Evolutionary conservation across 805 yeast species (phyloP).

Genomic region (Candida nanaspora): DNA sequence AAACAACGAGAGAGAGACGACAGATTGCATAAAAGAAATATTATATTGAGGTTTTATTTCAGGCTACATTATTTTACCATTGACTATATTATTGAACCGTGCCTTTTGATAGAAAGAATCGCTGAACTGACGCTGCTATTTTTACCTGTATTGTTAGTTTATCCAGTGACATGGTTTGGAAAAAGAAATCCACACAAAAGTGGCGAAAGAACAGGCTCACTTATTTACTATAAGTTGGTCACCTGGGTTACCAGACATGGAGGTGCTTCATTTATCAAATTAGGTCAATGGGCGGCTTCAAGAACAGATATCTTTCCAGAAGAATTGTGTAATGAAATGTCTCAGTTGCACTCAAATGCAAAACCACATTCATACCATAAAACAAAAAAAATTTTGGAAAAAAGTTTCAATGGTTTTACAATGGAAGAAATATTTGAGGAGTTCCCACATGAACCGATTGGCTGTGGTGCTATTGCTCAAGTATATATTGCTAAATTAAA

Average conservation of each 20-base stretch:
- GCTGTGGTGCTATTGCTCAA: conserved; percentile 99
- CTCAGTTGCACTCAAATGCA: conserved; percentile 76
- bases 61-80: conserved; percentile 34
- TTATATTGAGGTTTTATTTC: conserved; percentile 26
- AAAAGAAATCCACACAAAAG: conserved; percentile 21
- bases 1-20: conserved; percentile 26
- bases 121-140: conserved; percentile 60
- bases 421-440: conserved; percentile 78
- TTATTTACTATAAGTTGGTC: conserved; percentile 63
- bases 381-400: conserved; percentile 52
- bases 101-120: conserved; percentile 61
- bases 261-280: conserved; percentile 85
- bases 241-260: conserved; percentile 69
- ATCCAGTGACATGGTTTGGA: conserved; percentile 62
- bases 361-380: conserved; percentile 58
- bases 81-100: conserved; percentile 63
- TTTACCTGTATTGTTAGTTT: conserved; percentile 54
- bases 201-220: conserved; percentile 52
- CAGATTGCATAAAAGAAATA: conserved; percentile 9
- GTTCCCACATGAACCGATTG: conserved; percentile 69
- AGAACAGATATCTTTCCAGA: conserved; percentile 87
- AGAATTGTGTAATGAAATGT: conserved; percentile 70
- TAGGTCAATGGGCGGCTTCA: conserved; percentile 99
- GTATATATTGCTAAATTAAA: conserved; percentile 74
- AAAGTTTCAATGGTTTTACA: conserved; percentile 44